Conservation (phyloP, 257 asterid genomes). For the Nicotiana paniculata region DNA sequence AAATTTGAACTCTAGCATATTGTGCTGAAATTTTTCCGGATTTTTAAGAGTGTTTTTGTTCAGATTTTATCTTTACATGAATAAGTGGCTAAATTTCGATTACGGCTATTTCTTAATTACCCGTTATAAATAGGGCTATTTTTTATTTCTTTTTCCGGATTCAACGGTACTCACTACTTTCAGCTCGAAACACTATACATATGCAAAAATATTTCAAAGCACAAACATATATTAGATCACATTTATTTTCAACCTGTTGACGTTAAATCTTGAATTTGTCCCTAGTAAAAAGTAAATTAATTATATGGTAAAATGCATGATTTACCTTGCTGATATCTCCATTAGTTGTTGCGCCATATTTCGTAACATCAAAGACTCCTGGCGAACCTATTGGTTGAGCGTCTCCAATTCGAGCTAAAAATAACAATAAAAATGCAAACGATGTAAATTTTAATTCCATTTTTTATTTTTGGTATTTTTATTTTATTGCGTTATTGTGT, state of each 20-base stretch:
- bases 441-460: background rate
- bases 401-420: background rate
- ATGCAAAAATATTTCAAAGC: background rate
- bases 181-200: background rate
- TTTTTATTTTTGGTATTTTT: background rate
- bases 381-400: background rate
- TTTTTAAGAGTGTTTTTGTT: no score
- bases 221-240: background rate
- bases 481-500: background rate
- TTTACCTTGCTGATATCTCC: conserved; percentile 9
- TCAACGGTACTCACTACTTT: no score
- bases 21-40: no score
- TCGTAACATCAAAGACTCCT: conserved; percentile 1
- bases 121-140: no score
- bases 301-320: background rate
- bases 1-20: no score
- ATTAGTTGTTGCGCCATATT: conserved; percentile 13
- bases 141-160: no score
- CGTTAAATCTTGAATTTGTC: background rate
- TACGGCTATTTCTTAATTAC: no score
- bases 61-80: no score
- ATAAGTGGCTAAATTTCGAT: no score
- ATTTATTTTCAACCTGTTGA: background rate
- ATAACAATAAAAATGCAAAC: background rate
- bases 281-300: background rate